Conservation (phyloP, 768 basidiomycete species). For the Phylloporus arenicola region DNA sequence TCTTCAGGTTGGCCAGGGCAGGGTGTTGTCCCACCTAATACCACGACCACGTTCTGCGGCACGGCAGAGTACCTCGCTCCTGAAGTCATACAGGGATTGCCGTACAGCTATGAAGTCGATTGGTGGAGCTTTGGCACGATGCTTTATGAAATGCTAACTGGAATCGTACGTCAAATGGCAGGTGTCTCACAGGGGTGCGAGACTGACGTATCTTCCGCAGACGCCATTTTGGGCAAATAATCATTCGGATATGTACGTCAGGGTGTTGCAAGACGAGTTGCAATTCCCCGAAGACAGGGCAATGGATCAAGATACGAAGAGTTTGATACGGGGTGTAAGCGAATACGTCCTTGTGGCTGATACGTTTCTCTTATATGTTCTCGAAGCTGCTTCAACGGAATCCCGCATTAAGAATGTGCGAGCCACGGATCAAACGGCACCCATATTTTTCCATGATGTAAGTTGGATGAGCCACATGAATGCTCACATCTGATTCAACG, state of each 20-base stretch:
- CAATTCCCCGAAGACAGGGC: conserved; percentile 84
- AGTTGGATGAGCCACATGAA: conserved; percentile 26
- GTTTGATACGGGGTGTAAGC: conserved; percentile 88
- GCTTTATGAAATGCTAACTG: conserved; percentile 95
- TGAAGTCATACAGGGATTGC: conserved; percentile 88
- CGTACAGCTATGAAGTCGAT: conserved; percentile 92
- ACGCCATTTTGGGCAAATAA: conserved; percentile 92
- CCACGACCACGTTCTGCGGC: conserved; percentile 86
- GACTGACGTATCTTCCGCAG: conserved; percentile 35
- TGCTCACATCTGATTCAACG: conserved; percentile 9
- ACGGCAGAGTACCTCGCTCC: conserved; percentile 97
- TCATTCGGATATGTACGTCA: conserved; percentile 91
- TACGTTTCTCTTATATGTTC: conserved; percentile 7
- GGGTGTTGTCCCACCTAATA: conserved; percentile 47
- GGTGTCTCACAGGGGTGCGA: conserved; percentile 8
- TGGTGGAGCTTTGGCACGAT: conserved; percentile 99
- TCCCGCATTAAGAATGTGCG: conserved; percentile 84
- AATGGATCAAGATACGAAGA: conserved; percentile 94
- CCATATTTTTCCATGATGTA: conserved; percentile 95
- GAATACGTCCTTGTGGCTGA: not conserved
- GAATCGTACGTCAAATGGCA: conserved; percentile 55
- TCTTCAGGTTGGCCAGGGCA: conserved; percentile 55
- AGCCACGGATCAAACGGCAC: conserved; percentile 90
- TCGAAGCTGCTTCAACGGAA: conserved; percentile 85
- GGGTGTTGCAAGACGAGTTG: conserved; percentile 86